Evolutionary conservation across 768 basidiomycete genomes (phyloP).

Genomic region (Lentinula sp.): DNA sequence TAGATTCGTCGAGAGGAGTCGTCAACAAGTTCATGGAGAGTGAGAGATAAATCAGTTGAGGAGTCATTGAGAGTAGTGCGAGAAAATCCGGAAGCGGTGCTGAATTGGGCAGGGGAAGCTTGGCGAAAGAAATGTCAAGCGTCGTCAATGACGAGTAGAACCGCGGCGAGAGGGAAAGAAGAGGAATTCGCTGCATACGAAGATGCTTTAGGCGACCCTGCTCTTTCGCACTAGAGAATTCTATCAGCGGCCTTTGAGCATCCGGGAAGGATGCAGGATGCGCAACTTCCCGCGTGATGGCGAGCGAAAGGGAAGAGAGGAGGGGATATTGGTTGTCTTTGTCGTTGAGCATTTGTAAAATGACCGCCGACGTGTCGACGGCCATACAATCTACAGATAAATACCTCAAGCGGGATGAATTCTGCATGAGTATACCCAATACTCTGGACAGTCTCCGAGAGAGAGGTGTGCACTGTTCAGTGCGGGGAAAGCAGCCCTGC

Average conservation of each 20-base stretch:
- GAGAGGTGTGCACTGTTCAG: background rate
- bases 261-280: background rate
- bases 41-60: constrained; percentile 34
- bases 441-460: background rate
- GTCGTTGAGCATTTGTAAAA: background rate
- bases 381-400: constrained; percentile 1
- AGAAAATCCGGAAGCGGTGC: constrained; percentile 31
- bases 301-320: background rate
- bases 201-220: constrained; percentile 23
- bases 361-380: background rate
- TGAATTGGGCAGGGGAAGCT: constrained; percentile 17
- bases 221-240: background rate
- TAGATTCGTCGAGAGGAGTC: constrained; percentile 22
- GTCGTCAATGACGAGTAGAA: constrained; percentile 32
- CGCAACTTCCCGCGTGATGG: background rate
- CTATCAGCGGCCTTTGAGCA: background rate
- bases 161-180: constrained; percentile 27
- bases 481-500: background rate
- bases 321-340: background rate
- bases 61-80: constrained; percentile 31
- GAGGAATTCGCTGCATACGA: constrained; percentile 35
- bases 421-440: background rate
- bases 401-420: background rate
- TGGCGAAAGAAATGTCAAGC: constrained; percentile 36
- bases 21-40: constrained; percentile 36